phyloP scores from a whole-genome alignment of 805 yeast species.

The Sungouiozyma ichnusensis region DNA sequence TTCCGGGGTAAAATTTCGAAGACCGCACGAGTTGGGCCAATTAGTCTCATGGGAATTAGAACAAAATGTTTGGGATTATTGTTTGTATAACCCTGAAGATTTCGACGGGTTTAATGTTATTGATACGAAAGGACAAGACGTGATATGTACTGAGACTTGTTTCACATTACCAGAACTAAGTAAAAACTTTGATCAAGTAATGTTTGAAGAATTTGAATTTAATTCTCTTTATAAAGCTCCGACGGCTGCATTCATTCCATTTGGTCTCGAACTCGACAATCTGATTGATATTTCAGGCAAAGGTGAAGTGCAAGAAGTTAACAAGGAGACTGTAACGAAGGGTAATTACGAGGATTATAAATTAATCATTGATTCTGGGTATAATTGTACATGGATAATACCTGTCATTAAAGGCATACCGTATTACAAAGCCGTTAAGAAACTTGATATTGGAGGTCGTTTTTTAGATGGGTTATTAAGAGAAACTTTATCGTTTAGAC shows the following conservation, averaged over 20 bases:
- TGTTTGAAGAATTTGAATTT: slow-evolving; percentile 90
- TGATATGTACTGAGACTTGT: slow-evolving; percentile 72
- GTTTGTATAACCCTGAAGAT: slow-evolving; percentile 39
- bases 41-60: slow-evolving; percentile 86
- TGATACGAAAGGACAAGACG: slow-evolving; percentile 40
- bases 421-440: slow-evolving; percentile 64
- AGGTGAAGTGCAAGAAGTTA: slow-evolving; percentile 9
- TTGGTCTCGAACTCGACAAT: slow-evolving; percentile 31
- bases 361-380: slow-evolving; percentile 81
- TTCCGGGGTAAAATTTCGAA: slow-evolving; percentile 58
- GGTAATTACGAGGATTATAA: slow-evolving; percentile 45
- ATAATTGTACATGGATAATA: slow-evolving; percentile 72
- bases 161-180: slow-evolving; percentile 73
- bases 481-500: slow-evolving; percentile 79
- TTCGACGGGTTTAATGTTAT: slow-evolving; percentile 35
- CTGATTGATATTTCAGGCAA: slow-evolving; percentile 14
- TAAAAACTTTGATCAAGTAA: slow-evolving; percentile 77
- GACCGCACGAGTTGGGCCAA: slow-evolving; percentile 88
- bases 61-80: slow-evolving; percentile 82
- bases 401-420: slow-evolving; percentile 77
- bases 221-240: slow-evolving; percentile 57
- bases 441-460: slow-evolving; percentile 81
- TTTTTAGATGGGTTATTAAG: slow-evolving; percentile 70
- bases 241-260: slow-evolving; percentile 51
- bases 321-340: slow-evolving; percentile 2